These are phyloP conservation scores for Platanthera zijinensis DNA, from an alignment of 106 monocot species.

Conservation along the genomic window DNA sequence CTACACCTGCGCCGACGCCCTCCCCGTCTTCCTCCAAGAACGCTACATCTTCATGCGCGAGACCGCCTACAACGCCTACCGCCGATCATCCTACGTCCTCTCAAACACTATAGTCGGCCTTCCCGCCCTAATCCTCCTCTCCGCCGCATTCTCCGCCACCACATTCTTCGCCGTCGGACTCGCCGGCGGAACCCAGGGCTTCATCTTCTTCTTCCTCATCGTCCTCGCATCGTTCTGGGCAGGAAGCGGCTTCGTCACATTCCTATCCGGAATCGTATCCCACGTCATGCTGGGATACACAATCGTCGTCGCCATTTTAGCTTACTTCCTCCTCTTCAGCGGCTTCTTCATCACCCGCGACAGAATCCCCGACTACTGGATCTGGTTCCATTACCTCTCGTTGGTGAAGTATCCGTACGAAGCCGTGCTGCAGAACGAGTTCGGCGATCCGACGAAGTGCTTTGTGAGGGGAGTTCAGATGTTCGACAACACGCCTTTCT, in stretches of 20 bases:
- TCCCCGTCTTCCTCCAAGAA: conserved; percentile 91
- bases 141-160: conserved; percentile 54
- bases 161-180: conserved; percentile 92
- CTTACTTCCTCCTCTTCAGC: conserved; percentile 87
- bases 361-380: conserved; percentile 76
- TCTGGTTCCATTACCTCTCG: conserved; percentile 95
- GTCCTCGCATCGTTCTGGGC: conserved; percentile 91
- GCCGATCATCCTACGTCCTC: conserved; percentile 94
- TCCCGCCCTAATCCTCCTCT: conserved; percentile 60
- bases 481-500: conserved; percentile 80
- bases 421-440: conserved; percentile 84
- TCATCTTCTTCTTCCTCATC: conserved; percentile 72
- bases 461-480: conserved; percentile 71
- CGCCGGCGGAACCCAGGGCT: conserved; percentile 55
- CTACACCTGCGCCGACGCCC: conserved; percentile 89
- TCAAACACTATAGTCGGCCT: conserved; percentile 69
- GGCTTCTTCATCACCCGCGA: conserved; percentile 93
- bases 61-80: conserved; percentile 94
- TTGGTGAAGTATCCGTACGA: conserved; percentile 96
- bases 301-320: conserved; percentile 63
- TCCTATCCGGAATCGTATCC: conserved; percentile 78
- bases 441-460: conserved; percentile 49
- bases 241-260: conserved; percentile 83
- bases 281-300: conserved; percentile 76
- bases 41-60: conserved; percentile 92